Evolutionary conservation across 2,329 filamentous ascomycete species (phyloP), one percentile per base, ranked within the genome.

Genomic region (Coniosporium tulheliwenetii): DNA sequence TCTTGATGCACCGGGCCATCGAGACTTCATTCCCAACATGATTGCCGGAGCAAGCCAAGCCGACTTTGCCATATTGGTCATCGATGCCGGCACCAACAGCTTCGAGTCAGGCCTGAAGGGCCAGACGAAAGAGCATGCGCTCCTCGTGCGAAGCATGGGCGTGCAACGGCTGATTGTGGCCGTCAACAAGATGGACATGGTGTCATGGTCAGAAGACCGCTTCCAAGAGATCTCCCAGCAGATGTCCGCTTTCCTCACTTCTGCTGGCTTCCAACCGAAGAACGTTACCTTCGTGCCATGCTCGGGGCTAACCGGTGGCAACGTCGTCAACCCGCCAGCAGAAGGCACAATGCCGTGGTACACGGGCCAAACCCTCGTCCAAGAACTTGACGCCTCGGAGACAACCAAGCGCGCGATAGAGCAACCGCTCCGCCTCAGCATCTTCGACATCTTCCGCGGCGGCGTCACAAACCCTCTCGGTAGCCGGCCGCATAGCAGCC

Each of bases 21-120:
- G 79, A 45, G 91, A 98, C 57, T 98, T 96, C 55, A 86, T 98
- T 14, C 91, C 91, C 1, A 98, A 95, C 59, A 98, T 98, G 91
- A 95, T 98, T 57, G 89, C 89, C 2, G 91, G 91, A 10, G 86
- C 89, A 3, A 91, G 84, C 44, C 89, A 95, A 61, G 93, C 91
- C 8, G 91, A 98, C 57, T 91, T 96, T 59, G 91, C 87, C 0
- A 81, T 98, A 1, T 67, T 98, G 2, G 91, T 98, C 14, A 85
- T 98, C 44, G 91, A 98, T 57, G 82, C 89, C 4, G 81, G 82
- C 43, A 85, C 77, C 0, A 91, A 89, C 30, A 87, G 87, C 30
- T 95, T 96, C 48, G 91, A 98, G 58, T 86, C 85, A 3, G 93
- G 91, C 0, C 66, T 96, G 30, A 89, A 83, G 54, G 91, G 91